phyloP scores from a whole-genome alignment of 306 rosid species.

The Rosa lucieae region DNA sequence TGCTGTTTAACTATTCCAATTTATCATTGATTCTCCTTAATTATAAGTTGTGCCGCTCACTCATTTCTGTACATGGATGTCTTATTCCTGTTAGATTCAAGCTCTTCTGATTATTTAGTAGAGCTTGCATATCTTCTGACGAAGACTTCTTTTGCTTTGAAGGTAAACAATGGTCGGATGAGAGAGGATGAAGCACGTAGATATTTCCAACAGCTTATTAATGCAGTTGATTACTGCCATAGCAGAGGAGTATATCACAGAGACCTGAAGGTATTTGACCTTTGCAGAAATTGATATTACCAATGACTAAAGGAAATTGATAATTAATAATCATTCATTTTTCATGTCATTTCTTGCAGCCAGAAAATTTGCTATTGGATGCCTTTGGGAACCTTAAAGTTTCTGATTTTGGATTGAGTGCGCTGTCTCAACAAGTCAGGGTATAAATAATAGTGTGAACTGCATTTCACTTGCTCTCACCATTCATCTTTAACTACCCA shows the following conservation, averaged over 20 bases:
- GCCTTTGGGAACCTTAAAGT: conserved; percentile 81
- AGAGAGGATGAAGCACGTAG: conserved; percentile 82
- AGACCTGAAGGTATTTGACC: conserved; percentile 74
- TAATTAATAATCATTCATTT: background rate
- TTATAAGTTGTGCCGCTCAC: conserved; percentile 11
- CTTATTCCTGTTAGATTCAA: conserved; percentile 8
- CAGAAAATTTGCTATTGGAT: conserved; percentile 92
- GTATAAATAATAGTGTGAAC: conserved; percentile 43
- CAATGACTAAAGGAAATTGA: background rate
- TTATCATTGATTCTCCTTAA: conserved; percentile 3
- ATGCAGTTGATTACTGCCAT: conserved; percentile 97
- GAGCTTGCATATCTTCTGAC: conserved; percentile 23
- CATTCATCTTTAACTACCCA: conserved; percentile 13
- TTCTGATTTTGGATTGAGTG: conserved; percentile 97
- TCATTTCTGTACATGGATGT: conserved; percentile 16
- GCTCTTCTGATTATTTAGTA: conserved; percentile 9
- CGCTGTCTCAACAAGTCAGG: conserved; percentile 92
- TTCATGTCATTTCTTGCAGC: conserved; percentile 49
- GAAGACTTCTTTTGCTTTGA: conserved; percentile 11
- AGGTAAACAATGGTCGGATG: conserved; percentile 98
- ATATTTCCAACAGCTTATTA: conserved; percentile 97
- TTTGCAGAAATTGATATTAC: background rate
- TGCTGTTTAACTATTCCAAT: conserved; percentile 3
- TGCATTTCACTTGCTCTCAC: conserved; percentile 21
- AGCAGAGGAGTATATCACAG: conserved; percentile 98